These are phyloP conservation scores for Nothopassalora personata DNA, from an alignment of 2,329 filamentous ascomycete genomes.

Conservation along the genomic window DNA sequence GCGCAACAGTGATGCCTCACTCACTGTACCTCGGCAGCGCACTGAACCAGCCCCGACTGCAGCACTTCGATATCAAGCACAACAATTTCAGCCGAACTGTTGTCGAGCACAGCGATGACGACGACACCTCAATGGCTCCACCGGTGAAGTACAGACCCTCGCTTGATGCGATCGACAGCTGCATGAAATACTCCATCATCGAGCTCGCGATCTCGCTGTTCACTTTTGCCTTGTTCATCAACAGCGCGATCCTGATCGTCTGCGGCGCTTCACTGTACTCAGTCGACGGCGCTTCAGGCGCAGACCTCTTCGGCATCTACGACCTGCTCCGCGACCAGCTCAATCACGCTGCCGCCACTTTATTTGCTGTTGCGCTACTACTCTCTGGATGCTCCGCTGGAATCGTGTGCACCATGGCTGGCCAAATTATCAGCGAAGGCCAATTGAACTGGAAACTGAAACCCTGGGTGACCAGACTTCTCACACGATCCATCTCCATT, in stretches of 20 bases:
- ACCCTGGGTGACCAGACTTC: constrained; percentile 72
- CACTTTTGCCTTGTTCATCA: constrained; percentile 41
- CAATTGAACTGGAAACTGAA: constrained; percentile 67
- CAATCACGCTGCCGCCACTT: constrained; percentile 67
- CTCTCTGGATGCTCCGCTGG: constrained; percentile 76
- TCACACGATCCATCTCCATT: constrained; percentile 76
- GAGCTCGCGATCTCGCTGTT: constrained; percentile 38
- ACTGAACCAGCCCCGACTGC: constrained; percentile 62
- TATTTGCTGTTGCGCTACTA: constrained; percentile 78
- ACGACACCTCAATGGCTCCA: constrained; percentile 22
- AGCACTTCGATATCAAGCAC: constrained; percentile 56
- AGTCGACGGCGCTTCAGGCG: constrained; percentile 53
- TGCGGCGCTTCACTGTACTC: constrained; percentile 70
- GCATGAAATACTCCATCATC: constrained; percentile 38
- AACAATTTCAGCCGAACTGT: constrained; percentile 44
- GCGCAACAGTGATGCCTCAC: constrained; percentile 70
- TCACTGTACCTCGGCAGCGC: constrained; percentile 64
- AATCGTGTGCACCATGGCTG: constrained; percentile 82
- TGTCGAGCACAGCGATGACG: constrained; percentile 9
- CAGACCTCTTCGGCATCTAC: constrained; percentile 81
- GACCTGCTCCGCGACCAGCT: constrained; percentile 63
- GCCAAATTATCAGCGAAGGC: constrained; percentile 83
- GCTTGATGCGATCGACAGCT: constrained; percentile 35
- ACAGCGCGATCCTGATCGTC: constrained; percentile 40
- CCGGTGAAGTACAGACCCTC: constrained; percentile 35